phyloP scores from a whole-genome alignment of 345 rosid genomes.

The Sisymbrium altissimum region DNA sequence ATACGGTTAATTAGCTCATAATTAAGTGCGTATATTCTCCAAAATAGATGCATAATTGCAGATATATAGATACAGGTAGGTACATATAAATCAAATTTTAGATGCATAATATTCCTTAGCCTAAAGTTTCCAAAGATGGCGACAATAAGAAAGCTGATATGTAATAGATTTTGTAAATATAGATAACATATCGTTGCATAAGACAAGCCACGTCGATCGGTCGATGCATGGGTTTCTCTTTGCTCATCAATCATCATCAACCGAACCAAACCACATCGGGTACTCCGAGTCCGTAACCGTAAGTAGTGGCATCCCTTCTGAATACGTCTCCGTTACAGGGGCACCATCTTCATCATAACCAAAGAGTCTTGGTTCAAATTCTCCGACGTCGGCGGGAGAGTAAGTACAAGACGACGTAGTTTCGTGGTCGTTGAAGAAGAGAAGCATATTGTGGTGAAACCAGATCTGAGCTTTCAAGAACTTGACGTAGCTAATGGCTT shows the following conservation, averaged over 20 bases:
- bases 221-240: slow-evolving; percentile 10
- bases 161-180: background rate
- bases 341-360: slow-evolving; percentile 6
- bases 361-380: background rate
- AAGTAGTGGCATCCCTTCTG: slow-evolving; percentile 16
- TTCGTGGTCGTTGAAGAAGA: slow-evolving; percentile 11
- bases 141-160: background rate
- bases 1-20: background rate
- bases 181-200: background rate
- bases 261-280: slow-evolving; percentile 16
- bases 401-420: slow-evolving; percentile 2
- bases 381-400: background rate
- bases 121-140: background rate
- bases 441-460: slow-evolving; percentile 58
- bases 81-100: background rate
- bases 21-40: background rate
- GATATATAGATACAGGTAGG: no score
- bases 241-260: background rate
- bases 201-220: slow-evolving; percentile 26
- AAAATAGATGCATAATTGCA: background rate
- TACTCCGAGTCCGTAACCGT: slow-evolving; percentile 5
- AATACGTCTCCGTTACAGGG: slow-evolving; percentile 12
- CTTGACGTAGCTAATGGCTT: slow-evolving; percentile 87
- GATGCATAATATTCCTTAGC: background rate
- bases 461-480: slow-evolving; percentile 72